Conservation (phyloP, 306 rosid species). For the Rubus parviflorus region DNA sequence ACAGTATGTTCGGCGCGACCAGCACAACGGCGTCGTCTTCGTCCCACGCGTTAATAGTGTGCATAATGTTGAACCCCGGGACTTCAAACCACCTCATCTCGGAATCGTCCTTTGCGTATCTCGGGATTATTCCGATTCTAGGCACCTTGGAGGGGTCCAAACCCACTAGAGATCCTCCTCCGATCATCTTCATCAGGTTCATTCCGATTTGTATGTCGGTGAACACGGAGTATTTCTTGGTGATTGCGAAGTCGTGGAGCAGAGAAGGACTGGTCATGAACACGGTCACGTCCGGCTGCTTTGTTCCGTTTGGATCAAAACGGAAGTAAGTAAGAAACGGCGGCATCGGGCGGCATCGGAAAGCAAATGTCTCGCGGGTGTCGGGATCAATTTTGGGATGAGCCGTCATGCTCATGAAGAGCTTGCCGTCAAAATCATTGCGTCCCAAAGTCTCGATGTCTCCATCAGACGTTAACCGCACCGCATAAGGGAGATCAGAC, state of each 20-base stretch:
- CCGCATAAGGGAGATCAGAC: conserved; percentile 70
- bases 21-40: conserved; percentile 59
- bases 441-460: conserved; percentile 65
- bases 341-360: conserved; percentile 69
- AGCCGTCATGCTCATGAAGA: conserved; percentile 71
- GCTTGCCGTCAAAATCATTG: conserved; percentile 64
- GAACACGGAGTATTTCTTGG: conserved; percentile 66
- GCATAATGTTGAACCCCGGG: conserved; percentile 77
- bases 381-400: conserved; percentile 75
- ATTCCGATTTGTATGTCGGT: conserved; percentile 72
- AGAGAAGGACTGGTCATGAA: conserved; percentile 62
- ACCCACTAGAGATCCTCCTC: conserved; percentile 62
- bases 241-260: conserved; percentile 83
- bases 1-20: conserved; percentile 75
- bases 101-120: conserved; percentile 60
- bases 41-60: conserved; percentile 91
- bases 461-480: conserved; percentile 40
- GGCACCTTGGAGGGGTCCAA: conserved; percentile 55
- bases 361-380: conserved; percentile 71
- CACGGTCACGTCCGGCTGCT: conserved; percentile 63
- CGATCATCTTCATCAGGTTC: conserved; percentile 66
- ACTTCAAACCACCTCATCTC: conserved; percentile 77
- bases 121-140: conserved; percentile 64
- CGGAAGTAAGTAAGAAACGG: conserved; percentile 79
- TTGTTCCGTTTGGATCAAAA: conserved; percentile 47